Evolutionary conservation across 306 rosid genomes (phyloP), one percentile per base, ranked within the genome.

Genomic region (Fagus crenata): DNA sequence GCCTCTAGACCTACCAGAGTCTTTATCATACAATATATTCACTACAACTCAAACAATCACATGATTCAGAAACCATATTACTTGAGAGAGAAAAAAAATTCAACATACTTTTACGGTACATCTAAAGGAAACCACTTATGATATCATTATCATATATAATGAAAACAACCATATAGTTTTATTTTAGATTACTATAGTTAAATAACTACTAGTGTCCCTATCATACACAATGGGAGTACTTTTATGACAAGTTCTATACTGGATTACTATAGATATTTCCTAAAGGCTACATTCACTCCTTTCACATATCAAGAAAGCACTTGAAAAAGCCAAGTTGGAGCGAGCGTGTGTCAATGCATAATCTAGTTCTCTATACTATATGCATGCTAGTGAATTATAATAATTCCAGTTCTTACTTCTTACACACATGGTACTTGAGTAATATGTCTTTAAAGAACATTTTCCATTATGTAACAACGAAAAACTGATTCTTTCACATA

Each of bases 1-100:
- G 72, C 98, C 97, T 83, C 96, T 92, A 71, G 95, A 86, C 79
- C 98, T 85, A 13, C 98, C 97, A 11, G 89, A 86, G 83, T 90
- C 97, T 83, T 87, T 90, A 76, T 92, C 97, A 71, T 94, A 94
- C 54, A 86, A 76, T 75, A 94, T 89, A 60, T 82, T 92, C 80
- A 89, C 97, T 94, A 73, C 71, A 73, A 61, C 5, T 72, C 72
- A 80, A 36, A 39, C 36, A 77, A 2, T 11, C 3, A 3, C 14
- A n/a, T 55, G 69, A 69, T 65, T 83, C 41, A 69, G 81, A 77
- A 28, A 39, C 11, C 31, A 60, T 39, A 35, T 6, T 49, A 31
- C 28, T 72, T 51, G 11, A 67, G 54, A 9, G 11, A 67, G 54
- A 9, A 72, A 35, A 67, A 69, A 58, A 79, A 77, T 61, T 13